phyloP scores from a whole-genome alignment of 2,329 filamentous ascomycete genomes.

The Myriosclerotinia scirpicola region DNA sequence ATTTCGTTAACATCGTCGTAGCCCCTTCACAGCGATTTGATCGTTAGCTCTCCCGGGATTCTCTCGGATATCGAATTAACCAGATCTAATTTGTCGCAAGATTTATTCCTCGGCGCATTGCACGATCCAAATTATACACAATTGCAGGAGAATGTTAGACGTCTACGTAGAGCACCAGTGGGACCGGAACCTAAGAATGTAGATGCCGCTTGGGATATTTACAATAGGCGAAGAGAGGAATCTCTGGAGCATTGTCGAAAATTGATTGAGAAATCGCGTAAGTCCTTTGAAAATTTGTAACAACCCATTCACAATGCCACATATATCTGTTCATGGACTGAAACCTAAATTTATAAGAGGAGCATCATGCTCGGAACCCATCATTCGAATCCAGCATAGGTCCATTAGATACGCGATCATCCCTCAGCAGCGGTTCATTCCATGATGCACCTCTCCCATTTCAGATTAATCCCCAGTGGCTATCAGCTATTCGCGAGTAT shows the following conservation, averaged over 20 bases:
- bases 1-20: constrained; percentile 23
- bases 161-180: constrained; percentile 31
- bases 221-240: constrained; percentile 45
- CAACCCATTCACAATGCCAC: background rate
- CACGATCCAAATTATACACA: constrained; percentile 38
- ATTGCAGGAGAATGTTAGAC: constrained; percentile 36
- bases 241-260: constrained; percentile 46
- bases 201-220: constrained; percentile 49
- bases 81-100: constrained; percentile 34
- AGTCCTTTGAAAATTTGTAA: constrained; percentile 21
- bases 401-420: constrained; percentile 34
- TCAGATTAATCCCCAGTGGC: constrained; percentile 37
- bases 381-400: constrained; percentile 33
- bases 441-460: constrained; percentile 37
- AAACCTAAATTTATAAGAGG: constrained; percentile 20
- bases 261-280: constrained; percentile 46
- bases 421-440: constrained; percentile 28
- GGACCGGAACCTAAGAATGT: constrained; percentile 40
- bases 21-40: constrained; percentile 31
- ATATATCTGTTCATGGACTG: constrained; percentile 1
- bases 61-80: constrained; percentile 32
- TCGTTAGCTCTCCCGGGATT: constrained; percentile 28
- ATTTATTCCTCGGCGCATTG: constrained; percentile 30
- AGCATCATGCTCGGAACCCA: constrained; percentile 29
- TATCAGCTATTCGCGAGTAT: constrained; percentile 49